A percentile compares a stretch with the other conserved stretches of the same genome.
Evolutionary conservation across 2,329 filamentous ascomycete genomes (phyloP).

Genomic region (Alternaria sp.): DNA sequence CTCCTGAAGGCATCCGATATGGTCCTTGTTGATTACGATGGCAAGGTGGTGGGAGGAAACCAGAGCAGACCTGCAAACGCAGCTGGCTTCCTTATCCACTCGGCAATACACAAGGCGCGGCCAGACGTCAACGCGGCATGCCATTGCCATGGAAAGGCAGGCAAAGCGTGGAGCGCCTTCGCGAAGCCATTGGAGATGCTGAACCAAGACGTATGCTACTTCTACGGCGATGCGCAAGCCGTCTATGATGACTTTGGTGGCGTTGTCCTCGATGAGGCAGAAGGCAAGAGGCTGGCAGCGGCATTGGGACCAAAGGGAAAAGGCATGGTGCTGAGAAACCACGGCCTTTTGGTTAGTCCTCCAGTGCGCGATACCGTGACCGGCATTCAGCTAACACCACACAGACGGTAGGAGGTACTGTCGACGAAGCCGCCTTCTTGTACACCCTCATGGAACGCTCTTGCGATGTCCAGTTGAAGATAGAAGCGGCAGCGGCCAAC

Average conservation of each 20-base stretch:
- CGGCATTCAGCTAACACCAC: slow-evolving; percentile 4
- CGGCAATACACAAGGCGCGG: slow-evolving; percentile 70
- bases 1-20: slow-evolving; percentile 70
- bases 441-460: slow-evolving; percentile 72
- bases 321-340: slow-evolving; percentile 72
- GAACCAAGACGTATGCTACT: slow-evolving; percentile 70
- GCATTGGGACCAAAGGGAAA: slow-evolving; percentile 68
- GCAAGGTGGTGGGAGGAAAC: slow-evolving; percentile 70
- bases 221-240: slow-evolving; percentile 67
- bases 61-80: slow-evolving; percentile 66
- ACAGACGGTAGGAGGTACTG: slow-evolving; percentile 70
- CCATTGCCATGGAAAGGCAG: slow-evolving; percentile 71
- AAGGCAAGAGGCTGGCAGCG: slow-evolving; percentile 68
- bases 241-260: slow-evolving; percentile 71
- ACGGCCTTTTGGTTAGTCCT: slow-evolving; percentile 64
- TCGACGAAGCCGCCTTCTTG: slow-evolving; percentile 76
- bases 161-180: slow-evolving; percentile 73
- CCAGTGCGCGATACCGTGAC: not conserved
- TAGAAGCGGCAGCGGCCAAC: slow-evolving; percentile 69
- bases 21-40: slow-evolving; percentile 69
- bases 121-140: slow-evolving; percentile 71
- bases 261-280: slow-evolving; percentile 67
- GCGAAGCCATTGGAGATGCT: slow-evolving; percentile 72
- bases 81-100: slow-evolving; percentile 74
- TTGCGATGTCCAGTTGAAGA: slow-evolving; percentile 71